phyloP scores from a whole-genome alignment of 2,329 filamentous ascomycete genomes.

The Epichloe gansuensis region DNA sequence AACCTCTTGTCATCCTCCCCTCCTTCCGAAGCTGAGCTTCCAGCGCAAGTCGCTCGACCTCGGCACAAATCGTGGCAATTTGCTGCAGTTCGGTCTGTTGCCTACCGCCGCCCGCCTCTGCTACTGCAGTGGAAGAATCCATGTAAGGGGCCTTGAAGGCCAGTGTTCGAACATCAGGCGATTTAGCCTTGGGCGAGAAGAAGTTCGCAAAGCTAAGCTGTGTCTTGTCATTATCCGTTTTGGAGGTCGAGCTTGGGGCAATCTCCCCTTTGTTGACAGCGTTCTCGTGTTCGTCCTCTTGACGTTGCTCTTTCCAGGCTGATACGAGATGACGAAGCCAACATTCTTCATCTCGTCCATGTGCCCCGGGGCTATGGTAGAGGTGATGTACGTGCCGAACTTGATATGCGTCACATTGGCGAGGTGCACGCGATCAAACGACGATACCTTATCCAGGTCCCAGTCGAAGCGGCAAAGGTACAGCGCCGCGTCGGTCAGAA shows the following conservation, averaged over 20 bases:
- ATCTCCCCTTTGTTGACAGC: slow-evolving; percentile 42
- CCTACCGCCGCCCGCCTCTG: slow-evolving; percentile 31
- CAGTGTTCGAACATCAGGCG: slow-evolving; percentile 28
- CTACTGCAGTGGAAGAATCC: slow-evolving; percentile 42
- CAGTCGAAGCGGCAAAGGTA: slow-evolving; percentile 92
- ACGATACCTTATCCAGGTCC: slow-evolving; percentile 86
- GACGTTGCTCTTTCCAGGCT: slow-evolving; percentile 57
- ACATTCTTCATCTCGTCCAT: slow-evolving; percentile 70
- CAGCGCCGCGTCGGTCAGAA: slow-evolving; percentile 73
- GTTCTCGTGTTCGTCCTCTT: slow-evolving; percentile 78
- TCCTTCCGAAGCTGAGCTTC: slow-evolving; percentile 30
- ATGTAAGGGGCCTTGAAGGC: slow-evolving; percentile 44
- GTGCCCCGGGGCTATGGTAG: slow-evolving; percentile 66
- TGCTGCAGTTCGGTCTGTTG: slow-evolving; percentile 42
- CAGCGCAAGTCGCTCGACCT: slow-evolving; percentile 59
- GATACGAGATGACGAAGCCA: slow-evolving; percentile 70
- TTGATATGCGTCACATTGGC: slow-evolving; percentile 60
- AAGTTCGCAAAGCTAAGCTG: slow-evolving; percentile 29
- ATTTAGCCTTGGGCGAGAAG: slow-evolving; percentile 25
- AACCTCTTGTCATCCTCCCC: slow-evolving; percentile 33
- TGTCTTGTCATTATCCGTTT: slow-evolving; percentile 12
- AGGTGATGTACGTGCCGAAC: slow-evolving; percentile 82
- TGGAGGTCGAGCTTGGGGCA: slow-evolving; percentile 13
- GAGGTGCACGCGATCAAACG: slow-evolving; percentile 77
- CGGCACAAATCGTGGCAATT: slow-evolving; percentile 55